A percentile compares a stretch with the other conserved stretches of the same genome.
Evolutionary conservation across 768 basidiomycete genomes (phyloP).

Genomic region (Kwoniella dendrophila): DNA sequence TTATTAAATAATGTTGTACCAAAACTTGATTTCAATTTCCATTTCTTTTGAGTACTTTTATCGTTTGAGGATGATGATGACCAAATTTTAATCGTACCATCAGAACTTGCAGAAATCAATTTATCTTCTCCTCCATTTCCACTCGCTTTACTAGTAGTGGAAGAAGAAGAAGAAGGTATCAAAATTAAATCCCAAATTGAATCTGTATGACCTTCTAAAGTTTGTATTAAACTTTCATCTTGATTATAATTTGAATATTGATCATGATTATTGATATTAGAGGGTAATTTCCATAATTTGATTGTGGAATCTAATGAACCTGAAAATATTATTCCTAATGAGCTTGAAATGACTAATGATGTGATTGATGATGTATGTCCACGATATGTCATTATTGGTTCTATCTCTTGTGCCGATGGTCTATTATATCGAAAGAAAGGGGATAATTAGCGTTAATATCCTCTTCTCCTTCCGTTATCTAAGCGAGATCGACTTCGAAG

Average conservation of each 20-base stretch:
- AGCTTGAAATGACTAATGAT: constrained; percentile 65
- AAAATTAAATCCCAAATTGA: constrained; percentile 94
- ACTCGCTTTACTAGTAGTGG: constrained; percentile 6
- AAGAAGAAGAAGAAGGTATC: too few relatives aligned
- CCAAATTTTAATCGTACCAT: constrained; percentile 92
- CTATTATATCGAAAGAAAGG: constrained; percentile 6
- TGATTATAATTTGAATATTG: constrained; percentile 92
- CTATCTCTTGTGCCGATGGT: constrained; percentile 64
- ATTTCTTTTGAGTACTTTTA: constrained; percentile 1
- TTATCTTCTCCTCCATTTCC: constrained; percentile 60
- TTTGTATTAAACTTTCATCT: constrained; percentile 72
- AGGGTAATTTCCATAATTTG: constrained; percentile 82
- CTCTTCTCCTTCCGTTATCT: too few relatives aligned
- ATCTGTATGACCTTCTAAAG: constrained; percentile 89
- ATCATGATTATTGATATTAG: constrained; percentile 71
- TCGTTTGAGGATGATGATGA: constrained; percentile 63
- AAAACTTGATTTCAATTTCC: constrained; percentile 16
- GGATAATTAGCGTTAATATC: too few relatives aligned
- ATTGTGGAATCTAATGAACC: constrained; percentile 93
- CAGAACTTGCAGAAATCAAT: constrained; percentile 85
- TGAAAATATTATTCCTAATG: constrained; percentile 76
- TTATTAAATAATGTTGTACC: too few relatives aligned
- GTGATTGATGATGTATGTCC: constrained; percentile 93
- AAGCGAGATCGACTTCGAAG: background rate
- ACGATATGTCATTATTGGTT: constrained; percentile 88